phyloP scores from a whole-genome alignment of 2,329 filamentous ascomycete genomes.

The Pseudogymnoascus sp. region DNA sequence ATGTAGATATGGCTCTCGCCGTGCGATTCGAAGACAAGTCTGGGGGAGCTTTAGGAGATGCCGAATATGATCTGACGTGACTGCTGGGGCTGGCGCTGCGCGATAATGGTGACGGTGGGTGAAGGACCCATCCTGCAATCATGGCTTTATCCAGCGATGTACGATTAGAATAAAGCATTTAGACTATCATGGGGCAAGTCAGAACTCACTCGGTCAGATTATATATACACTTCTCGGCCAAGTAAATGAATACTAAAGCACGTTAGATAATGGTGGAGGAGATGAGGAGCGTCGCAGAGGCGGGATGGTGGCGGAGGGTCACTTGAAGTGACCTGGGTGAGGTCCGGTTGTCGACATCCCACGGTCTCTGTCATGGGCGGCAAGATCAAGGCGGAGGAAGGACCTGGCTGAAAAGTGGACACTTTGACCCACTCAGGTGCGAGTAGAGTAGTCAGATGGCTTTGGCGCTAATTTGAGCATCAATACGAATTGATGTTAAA shows the following conservation, averaged over 20 bases:
- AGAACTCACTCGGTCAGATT: constrained; percentile 2
- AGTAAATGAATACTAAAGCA: background rate
- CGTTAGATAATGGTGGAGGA: background rate
- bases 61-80: background rate
- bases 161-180: constrained; percentile 6
- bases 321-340: background rate
- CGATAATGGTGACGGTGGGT: constrained; percentile 2
- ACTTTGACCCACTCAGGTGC: too few relatives aligned
- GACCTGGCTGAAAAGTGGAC: background rate
- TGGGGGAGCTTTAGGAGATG: background rate
- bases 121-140: constrained; percentile 10
- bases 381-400: background rate
- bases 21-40: constrained; percentile 7
- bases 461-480: too few relatives aligned
- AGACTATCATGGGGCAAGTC: background rate
- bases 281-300: background rate
- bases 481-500: too few relatives aligned
- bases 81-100: constrained; percentile 6
- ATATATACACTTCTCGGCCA: background rate
- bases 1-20: background rate
- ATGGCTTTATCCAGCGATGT: background rate
- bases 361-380: background rate
- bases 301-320: background rate
- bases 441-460: too few relatives aligned
- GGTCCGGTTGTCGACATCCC: background rate